Evolutionary conservation across 179 eudicot genomes (phyloP).

Genomic region (Sideroxylon spinosum): DNA sequence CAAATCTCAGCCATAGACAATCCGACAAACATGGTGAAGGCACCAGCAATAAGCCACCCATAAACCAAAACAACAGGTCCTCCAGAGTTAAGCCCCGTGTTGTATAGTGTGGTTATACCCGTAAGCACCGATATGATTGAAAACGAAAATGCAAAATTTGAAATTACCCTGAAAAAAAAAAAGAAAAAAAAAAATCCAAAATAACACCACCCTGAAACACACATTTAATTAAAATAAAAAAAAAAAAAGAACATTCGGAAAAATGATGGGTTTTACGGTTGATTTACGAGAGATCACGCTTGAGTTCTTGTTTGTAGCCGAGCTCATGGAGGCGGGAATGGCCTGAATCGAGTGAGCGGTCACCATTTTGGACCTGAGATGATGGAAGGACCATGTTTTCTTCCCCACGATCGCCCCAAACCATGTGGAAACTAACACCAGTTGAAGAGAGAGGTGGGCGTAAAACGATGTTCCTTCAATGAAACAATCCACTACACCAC

Average conservation of each 20-base stretch:
- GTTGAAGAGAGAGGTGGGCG: conserved; percentile 2
- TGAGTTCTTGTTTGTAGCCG: conserved; percentile 94
- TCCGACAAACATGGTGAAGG: conserved; percentile 76
- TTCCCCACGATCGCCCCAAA: conserved; percentile 3
- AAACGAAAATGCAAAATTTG: conserved; percentile 86
- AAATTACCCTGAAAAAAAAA: conserved; percentile 73
- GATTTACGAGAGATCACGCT: conserved; percentile 91
- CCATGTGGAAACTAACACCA: conserved; percentile 15
- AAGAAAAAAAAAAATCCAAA: too few relatives aligned
- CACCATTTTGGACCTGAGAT: conserved; percentile 19
- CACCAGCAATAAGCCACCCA: conserved; percentile 81
- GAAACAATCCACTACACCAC: too few relatives aligned
- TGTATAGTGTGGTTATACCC: conserved; percentile 78
- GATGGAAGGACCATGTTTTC: conserved; percentile 22
- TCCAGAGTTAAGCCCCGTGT: conserved; percentile 62
- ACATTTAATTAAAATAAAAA: not conserved
- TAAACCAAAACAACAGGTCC: conserved; percentile 73
- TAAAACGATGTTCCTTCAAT: not conserved
- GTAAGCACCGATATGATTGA: conserved; percentile 87
- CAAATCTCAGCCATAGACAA: conserved; percentile 94
- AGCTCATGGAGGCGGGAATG: conserved; percentile 63
- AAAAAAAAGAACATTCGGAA: not conserved
- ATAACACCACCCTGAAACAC: conserved; percentile 5
- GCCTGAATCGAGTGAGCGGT: conserved; percentile 43
- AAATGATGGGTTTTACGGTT: not conserved